These are phyloP conservation scores for Candida ortonii DNA, from an alignment of 805 yeast species.

Conservation along the genomic window DNA sequence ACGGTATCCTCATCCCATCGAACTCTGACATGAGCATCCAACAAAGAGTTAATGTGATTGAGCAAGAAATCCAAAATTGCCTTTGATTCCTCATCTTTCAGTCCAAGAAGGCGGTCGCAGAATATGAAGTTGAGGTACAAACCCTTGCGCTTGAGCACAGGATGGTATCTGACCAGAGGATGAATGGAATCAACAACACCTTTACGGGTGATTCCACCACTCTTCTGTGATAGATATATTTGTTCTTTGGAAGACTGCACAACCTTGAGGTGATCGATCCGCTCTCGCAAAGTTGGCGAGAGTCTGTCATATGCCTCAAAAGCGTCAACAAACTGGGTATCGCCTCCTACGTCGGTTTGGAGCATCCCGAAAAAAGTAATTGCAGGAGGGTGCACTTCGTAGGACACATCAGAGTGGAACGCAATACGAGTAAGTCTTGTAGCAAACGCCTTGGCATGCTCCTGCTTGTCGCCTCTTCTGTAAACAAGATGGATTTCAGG, in stretches of 20 bases:
- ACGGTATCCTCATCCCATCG: slow-evolving; percentile 63
- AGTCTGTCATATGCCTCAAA: slow-evolving; percentile 63
- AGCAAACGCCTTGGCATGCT: slow-evolving; percentile 32
- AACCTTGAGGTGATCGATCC: no score
- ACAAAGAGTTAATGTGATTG: slow-evolving; percentile 43
- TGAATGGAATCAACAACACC: slow-evolving; percentile 55
- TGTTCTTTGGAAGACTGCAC: no score
- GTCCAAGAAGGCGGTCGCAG: slow-evolving; percentile 59
- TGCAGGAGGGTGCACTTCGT: slow-evolving; percentile 67
- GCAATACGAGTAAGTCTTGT: slow-evolving; percentile 35
- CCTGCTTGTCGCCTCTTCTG: slow-evolving; percentile 39
- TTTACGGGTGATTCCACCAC: slow-evolving; percentile 60
- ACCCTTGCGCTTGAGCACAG: slow-evolving; percentile 57
- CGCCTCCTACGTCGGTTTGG: slow-evolving; percentile 63
- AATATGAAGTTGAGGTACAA: slow-evolving; percentile 54
- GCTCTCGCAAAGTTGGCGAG: slow-evolving; percentile 58
- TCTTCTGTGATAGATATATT: no score
- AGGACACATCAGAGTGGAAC: slow-evolving; percentile 72
- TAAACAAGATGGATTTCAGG: slow-evolving; percentile 60
- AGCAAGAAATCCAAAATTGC: slow-evolving; percentile 52
- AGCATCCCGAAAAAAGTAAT: slow-evolving; percentile 59
- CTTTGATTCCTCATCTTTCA: slow-evolving; percentile 65
- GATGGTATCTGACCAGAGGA: slow-evolving; percentile 63
- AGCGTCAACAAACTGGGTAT: slow-evolving; percentile 63
- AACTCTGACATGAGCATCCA: slow-evolving; percentile 61